Evolutionary conservation across 768 basidiomycete species (phyloP).

Genomic region (Heimioporus sp.): DNA sequence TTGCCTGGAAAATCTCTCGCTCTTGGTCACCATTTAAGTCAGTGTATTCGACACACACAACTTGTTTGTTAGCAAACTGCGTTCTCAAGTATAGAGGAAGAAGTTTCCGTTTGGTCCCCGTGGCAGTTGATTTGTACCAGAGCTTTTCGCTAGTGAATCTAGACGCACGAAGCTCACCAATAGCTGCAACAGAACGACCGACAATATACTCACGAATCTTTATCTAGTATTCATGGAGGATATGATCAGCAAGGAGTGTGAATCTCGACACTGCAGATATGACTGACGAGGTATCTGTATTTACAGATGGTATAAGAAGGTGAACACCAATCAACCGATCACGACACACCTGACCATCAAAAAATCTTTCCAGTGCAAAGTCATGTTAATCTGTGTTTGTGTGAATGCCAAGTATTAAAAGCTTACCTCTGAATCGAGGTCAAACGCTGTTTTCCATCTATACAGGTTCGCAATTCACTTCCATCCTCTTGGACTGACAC

Average conservation of each 20-base stretch:
- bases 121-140: slow-evolving; percentile 32
- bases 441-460: slow-evolving; percentile 73
- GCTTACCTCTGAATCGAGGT: slow-evolving; percentile 60
- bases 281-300: slow-evolving; percentile 44
- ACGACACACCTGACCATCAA: slow-evolving; percentile 52
- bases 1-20: slow-evolving; percentile 63
- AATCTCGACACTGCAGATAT: neutral
- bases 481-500: slow-evolving; percentile 40
- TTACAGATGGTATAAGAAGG: slow-evolving; percentile 4
- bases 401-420: neutral
- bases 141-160: slow-evolving; percentile 36
- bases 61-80: slow-evolving; percentile 43
- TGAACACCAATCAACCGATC: neutral
- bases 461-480: slow-evolving; percentile 49
- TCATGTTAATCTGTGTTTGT: neutral
- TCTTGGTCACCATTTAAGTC: slow-evolving; percentile 51
- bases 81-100: slow-evolving; percentile 34
- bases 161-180: neutral
- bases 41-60: slow-evolving; percentile 53
- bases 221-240: slow-evolving; percentile 26
- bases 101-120: slow-evolving; percentile 26
- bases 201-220: slow-evolving; percentile 35
- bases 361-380: slow-evolving; percentile 39
- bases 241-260: slow-evolving; percentile 5
- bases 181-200: neutral